Percentiles rank a stretch among this genome's conserved stretches.
Evolutionary conservation across 148 eudicot species (phyloP).

Genomic region (Hydrangea macrophylla): DNA sequence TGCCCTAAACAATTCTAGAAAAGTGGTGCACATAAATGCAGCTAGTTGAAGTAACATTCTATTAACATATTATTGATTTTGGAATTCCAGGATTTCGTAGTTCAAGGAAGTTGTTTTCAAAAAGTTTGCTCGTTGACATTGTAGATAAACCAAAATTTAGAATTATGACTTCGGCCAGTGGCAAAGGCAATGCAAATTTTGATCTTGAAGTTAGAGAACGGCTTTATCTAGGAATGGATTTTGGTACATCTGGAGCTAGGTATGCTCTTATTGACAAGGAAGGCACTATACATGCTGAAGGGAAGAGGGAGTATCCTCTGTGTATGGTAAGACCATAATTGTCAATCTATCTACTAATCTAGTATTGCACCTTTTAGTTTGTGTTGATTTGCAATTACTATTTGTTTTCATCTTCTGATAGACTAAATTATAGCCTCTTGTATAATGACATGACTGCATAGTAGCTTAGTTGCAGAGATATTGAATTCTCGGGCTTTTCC

Average conservation of each 20-base stretch:
- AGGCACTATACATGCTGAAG: slow-evolving; percentile 57
- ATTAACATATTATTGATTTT: background rate
- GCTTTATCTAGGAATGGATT: slow-evolving; percentile 91
- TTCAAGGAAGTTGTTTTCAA: slow-evolving; percentile 15
- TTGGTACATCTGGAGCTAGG: slow-evolving; percentile 97
- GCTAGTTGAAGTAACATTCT: background rate
- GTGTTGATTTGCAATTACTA: background rate
- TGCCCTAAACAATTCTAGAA: too few relatives aligned
- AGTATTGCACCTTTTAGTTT: background rate
- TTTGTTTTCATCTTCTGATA: background rate
- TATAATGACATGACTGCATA: background rate
- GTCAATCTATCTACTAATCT: background rate
- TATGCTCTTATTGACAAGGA: slow-evolving; percentile 71
- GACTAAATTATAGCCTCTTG: too few relatives aligned
- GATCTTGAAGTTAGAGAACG: slow-evolving; percentile 19
- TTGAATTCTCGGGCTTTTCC: background rate
- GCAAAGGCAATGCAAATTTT: slow-evolving; percentile 15
- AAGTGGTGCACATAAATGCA: background rate
- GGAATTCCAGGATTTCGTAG: slow-evolving; percentile 6
- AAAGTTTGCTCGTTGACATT: background rate
- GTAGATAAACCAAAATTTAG: slow-evolving; percentile 5
- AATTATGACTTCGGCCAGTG: slow-evolving; percentile 10
- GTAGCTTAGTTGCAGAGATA: background rate
- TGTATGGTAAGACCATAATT: slow-evolving; percentile 44
- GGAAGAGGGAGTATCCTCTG: slow-evolving; percentile 68